Evolutionary conservation across 306 rosid genomes (phyloP).

Genomic region (Pachyrhizus erosus): DNA sequence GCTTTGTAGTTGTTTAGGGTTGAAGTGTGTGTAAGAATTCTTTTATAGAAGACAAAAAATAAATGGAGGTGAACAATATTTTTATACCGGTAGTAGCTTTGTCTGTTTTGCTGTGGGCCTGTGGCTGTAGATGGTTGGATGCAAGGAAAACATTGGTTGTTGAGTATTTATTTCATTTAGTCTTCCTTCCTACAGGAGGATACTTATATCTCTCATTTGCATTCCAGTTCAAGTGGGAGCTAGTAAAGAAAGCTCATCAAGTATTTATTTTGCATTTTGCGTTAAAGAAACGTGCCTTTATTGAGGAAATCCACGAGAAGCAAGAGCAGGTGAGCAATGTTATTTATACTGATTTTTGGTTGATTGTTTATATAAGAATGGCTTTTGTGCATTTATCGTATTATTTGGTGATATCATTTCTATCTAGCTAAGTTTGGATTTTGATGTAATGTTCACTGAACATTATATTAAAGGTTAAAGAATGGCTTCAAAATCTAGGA

Average conservation of each 20-base stretch:
- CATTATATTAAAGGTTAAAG: constrained; percentile 96
- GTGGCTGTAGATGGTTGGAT: neutral
- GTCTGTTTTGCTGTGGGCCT: neutral
- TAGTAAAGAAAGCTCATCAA: constrained; percentile 94
- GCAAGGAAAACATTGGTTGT: constrained; percentile 7
- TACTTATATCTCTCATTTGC: constrained; percentile 45
- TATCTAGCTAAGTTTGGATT: constrained; percentile 59
- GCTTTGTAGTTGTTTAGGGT: constrained; percentile 27
- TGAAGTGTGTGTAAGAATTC: constrained; percentile 10
- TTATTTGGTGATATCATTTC: constrained; percentile 50
- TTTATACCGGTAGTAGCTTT: constrained; percentile 20
- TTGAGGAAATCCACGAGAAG: constrained; percentile 95
- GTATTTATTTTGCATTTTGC: constrained; percentile 91
- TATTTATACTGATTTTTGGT: constrained; percentile 28
- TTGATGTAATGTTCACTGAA: constrained; percentile 76
- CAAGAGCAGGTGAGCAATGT: constrained; percentile 81
- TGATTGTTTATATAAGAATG: constrained; percentile 24
- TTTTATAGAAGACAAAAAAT: neutral
- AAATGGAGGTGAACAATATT: neutral
- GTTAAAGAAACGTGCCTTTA: constrained; percentile 83
- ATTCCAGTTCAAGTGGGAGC: constrained; percentile 94
- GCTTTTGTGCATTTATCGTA: constrained; percentile 30
- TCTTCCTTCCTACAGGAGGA: constrained; percentile 40
- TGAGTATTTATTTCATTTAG: constrained; percentile 25
- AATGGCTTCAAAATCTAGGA: constrained; percentile 99